Percentiles rank a stretch among this genome's conserved stretches.
phyloP scores from a whole-genome alignment of 257 asterid genomes.

The Knoxia roxburghii region DNA sequence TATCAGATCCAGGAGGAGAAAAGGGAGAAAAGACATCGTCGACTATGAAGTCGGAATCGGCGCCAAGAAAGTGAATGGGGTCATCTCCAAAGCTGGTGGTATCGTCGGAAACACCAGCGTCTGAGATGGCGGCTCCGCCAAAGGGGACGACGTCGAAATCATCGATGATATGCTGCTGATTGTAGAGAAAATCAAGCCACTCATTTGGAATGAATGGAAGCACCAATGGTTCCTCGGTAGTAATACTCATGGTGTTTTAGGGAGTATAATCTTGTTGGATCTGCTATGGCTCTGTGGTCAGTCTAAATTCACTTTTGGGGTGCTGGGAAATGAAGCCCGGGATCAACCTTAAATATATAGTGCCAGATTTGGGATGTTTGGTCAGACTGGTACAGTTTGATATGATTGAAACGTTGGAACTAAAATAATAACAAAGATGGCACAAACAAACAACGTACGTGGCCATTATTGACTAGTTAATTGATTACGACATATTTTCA shows the following conservation, averaged over 20 bases:
- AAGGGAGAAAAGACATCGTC: neutral
- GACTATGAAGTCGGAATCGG: no score
- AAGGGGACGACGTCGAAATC: conserved; percentile 12
- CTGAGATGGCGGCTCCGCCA: conserved; percentile 6
- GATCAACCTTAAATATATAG: conserved; percentile 4
- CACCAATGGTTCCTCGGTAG: conserved; percentile 1
- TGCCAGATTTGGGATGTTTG: conserved; percentile 1
- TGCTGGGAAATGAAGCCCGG: neutral
- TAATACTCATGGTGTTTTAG: neutral
- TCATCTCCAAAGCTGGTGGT: conserved; percentile 6
- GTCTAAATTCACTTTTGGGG: no score
- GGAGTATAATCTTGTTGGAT: no score
- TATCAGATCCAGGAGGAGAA: no score
- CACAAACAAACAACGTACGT: no score
- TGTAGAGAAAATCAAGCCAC: conserved; percentile 11
- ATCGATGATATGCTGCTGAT: conserved; percentile 7
- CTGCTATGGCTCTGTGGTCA: no score
- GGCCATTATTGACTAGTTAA: conserved; percentile 8
- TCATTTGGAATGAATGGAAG: conserved; percentile 9
- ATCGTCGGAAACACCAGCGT: conserved; percentile 4
- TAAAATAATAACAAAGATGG: no score
- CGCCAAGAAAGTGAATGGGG: no score
- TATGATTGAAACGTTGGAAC: no score
- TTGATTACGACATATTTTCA: conserved; percentile 5
- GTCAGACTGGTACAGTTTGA: conserved; percentile 11